Base-by-base conservation (phyloP, 2,329 filamentous ascomycete genomes). In the Teratosphaeria pseudoeucalypti region DNA sequence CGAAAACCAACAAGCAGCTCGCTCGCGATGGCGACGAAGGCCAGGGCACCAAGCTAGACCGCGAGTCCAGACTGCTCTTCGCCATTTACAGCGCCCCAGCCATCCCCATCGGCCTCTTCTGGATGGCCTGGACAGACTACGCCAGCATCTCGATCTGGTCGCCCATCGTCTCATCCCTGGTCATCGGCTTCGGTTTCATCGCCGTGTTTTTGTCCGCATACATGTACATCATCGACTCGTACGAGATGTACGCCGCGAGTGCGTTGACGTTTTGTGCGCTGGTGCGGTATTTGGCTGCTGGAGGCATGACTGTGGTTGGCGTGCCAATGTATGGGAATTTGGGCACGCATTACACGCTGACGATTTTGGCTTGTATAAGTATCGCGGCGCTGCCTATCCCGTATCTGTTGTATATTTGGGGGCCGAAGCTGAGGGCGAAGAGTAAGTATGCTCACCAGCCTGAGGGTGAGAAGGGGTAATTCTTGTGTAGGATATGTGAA, bases 221-320 rank as follows among this genome's bases (percentile, higher is more conserved):
- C 59, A 77, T 81, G 72, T 85, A 84, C 66, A 79, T 85, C 57
- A 83, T 84, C 59, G 81, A 84, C 63, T 75, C 74, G 10, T 85
- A 84, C 64, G 78, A 79, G 52, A 74, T 74, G 7, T 82, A 81
- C 62, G 76, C 81, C 0, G 81, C 79, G 1, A 76, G 72, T 3
- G 80, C 78, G 0, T 68, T 82, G 29, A 76, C 76, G 0, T 72
- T 68, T 11, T 67, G 74, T 14, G 74, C 75, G 7, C 60, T 77
- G 34, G 71, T 75, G 10, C 63, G 76, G 14, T 77, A 77, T 49
- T 58, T 76, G 6, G 73, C 70, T 6, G 71, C 75, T 6, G 75
- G 75, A 7, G 75, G 68, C 2, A 76, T 77, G 74, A 71, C 71
- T 1, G 66, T 76, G 2, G 73, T 72, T 2, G 66, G 68, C 2